Evolutionary conservation across 352 stramenopile species (phyloP), one percentile per base, ranked within the genome.

Genomic region (Globisporangium alternatum): DNA sequence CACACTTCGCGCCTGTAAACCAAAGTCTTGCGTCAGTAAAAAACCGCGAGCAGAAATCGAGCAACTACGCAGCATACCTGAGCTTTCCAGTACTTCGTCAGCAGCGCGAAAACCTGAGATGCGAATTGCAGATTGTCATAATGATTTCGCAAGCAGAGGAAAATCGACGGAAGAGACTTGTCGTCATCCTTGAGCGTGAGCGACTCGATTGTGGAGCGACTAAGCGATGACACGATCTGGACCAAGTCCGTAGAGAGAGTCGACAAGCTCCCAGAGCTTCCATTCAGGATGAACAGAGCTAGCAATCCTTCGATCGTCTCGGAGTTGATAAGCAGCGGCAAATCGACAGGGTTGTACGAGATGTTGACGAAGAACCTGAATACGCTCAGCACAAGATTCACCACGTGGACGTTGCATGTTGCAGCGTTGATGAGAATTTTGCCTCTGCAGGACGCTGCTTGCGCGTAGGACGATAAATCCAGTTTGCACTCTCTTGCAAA

Each of bases 331-430:
- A 91, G 31, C 10, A 71, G 58, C 2, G 77, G 69, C 2, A 93
- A 58, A 19, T 83, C 76, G 19, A 75, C 70, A 3, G 76, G 71
- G 59, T 89, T 93, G 13, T 57, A 70, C 9, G 70, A 67, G 5
- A 84, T 60, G 47, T 79, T 72, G n/a, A 83, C 74, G 56, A 91
- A 88, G 48, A 90, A 82, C 9, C 66, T 72, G 57, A 91, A 90
- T 2, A 77, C 72, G 37, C 56, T 69, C 19, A 67, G 51, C 2
- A 85, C 72, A 6, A 89, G 52, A 5, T 51, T 60, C 6, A 62
- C 28, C 8, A 81, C 68, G 41, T 78, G 71, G 9, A 62, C 70
- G 54, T 82, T 67, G 7, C 62, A 66, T 1, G 67, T 63, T 31
- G 73, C 80, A 10, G 78, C 68, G 1, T 71, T 66, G 10, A 91